Conservation (phyloP, 2,329 filamentous ascomycete species). For the Fusarium caatingaense region DNA sequence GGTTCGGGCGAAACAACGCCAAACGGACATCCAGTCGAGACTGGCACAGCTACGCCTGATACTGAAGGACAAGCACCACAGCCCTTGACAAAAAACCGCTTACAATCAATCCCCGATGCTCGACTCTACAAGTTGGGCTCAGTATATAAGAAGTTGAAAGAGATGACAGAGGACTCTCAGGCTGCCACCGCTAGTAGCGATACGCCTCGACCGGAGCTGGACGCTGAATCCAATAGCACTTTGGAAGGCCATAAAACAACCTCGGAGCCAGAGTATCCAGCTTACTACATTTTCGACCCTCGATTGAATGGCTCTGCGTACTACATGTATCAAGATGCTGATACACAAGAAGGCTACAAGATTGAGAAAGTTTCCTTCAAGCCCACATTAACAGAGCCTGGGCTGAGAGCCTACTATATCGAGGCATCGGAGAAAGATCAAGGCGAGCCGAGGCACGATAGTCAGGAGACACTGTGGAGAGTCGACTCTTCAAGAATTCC, state of each 20-base stretch:
- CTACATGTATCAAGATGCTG: constrained; percentile 26
- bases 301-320: constrained; percentile 26
- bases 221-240: constrained; percentile 2
- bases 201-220: constrained; percentile 9
- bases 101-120: constrained; percentile 22
- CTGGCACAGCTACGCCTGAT: not conserved
- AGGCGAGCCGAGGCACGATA: not conserved
- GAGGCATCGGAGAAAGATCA: constrained; percentile 26
- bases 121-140: constrained; percentile 27
- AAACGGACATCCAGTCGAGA: not conserved
- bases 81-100: constrained; percentile 21
- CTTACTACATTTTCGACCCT: constrained; percentile 40
- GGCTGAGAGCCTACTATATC: constrained; percentile 19
- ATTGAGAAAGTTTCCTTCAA: constrained; percentile 28
- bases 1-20: not conserved
- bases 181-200: constrained; percentile 33
- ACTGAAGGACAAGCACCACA: constrained; percentile 4
- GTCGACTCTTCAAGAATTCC: not conserved
- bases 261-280: not conserved
- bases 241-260: not conserved
- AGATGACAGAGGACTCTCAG: constrained; percentile 25
- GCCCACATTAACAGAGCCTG: constrained; percentile 7
- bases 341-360: constrained; percentile 14
- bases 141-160: constrained; percentile 9
- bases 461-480: constrained; percentile 20